Conservation (phyloP, 805 yeast species). For the Kodamaea fukazawae region DNA sequence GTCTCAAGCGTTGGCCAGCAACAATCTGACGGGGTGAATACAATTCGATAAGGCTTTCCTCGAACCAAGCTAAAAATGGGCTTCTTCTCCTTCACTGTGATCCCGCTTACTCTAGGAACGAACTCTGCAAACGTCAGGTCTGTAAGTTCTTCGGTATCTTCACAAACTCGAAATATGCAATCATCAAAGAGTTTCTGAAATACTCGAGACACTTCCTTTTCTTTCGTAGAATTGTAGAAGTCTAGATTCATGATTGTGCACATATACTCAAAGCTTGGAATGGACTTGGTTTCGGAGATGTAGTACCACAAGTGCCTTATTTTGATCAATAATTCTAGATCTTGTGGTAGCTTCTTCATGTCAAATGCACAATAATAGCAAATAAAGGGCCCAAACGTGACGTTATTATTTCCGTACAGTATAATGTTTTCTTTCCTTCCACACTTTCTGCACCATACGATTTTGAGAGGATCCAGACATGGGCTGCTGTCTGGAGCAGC, state of each 20-base stretch:
- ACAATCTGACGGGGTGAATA: neutral
- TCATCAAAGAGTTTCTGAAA: conserved; percentile 3
- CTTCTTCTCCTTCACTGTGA: neutral
- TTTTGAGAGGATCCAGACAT: conserved; percentile 11
- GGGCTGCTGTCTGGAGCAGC: neutral
- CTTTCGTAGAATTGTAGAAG: neutral
- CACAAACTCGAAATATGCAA: neutral
- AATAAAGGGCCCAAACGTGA: conserved; percentile 4
- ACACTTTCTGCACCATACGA: conserved; percentile 28
- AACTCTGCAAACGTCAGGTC: neutral
- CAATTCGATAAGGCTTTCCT: neutral
- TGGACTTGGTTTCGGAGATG: conserved; percentile 14
- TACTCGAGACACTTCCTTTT: neutral
- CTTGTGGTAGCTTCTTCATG: conserved; percentile 20
- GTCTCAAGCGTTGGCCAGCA: neutral
- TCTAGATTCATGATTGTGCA: neutral
- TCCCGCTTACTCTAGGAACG: neutral
- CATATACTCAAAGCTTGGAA: conserved; percentile 2
- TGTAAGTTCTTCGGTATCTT: neutral
- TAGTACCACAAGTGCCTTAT: conserved; percentile 32
- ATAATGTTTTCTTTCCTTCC: conserved; percentile 26
- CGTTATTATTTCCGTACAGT: conserved; percentile 30
- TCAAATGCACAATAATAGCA: conserved; percentile 20
- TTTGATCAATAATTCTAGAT: conserved; percentile 29
- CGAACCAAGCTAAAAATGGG: neutral